Evolutionary conservation across 2,329 filamentous ascomycete species (phyloP), one percentile per base, ranked within the genome.

Genomic region (Waltergamsia citrina): DNA sequence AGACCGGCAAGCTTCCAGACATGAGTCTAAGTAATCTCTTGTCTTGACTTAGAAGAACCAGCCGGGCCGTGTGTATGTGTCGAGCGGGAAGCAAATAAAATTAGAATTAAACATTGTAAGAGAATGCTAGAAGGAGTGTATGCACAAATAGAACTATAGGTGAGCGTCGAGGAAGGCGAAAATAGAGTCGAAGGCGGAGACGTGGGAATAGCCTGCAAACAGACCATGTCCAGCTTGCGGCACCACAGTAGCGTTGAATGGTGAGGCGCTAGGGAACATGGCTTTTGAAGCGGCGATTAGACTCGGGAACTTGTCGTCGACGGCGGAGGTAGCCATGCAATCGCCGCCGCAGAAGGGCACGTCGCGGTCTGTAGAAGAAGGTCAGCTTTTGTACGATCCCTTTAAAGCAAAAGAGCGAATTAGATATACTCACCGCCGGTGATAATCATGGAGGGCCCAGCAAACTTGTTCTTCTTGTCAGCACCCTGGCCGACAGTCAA

Each of bases 301-400:
- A 19, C 56, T 44, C 5, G 46, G 61, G 19, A 57, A 63, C 1
- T 52, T 43, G 34, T 54, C 42, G 6, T 53, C 44, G 2, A 60
- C 50, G 26, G 51, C 42, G 11, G 54, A 57, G 0, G 65, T 70
- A 15, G 52, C 57, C 4, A 58, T 46, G 54, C 75, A 81, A 50
- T 80, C 67, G 18, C 74, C 71, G 4, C 75, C 77, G 38, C 78
- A 81, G 51, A 74, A 81, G 6, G 70, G 66, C 9, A 69, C 38
- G 32, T 77, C 68, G 10, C 51, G 50, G 15, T 63, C 63, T 66
- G 11, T 12, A 4, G 11, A 22, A 9, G 25, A n/a, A n/a, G 9
- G 16, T 37, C 18, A 37, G 17, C 19, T 11, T 18, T 5, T 6
- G 6, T 15, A 15, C 16, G 11, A 11, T 10, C 21, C 15, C 3